Conservation (phyloP, 495 filamentous ascomycete genomes). For the Staphylotrichum longicolle region DNA sequence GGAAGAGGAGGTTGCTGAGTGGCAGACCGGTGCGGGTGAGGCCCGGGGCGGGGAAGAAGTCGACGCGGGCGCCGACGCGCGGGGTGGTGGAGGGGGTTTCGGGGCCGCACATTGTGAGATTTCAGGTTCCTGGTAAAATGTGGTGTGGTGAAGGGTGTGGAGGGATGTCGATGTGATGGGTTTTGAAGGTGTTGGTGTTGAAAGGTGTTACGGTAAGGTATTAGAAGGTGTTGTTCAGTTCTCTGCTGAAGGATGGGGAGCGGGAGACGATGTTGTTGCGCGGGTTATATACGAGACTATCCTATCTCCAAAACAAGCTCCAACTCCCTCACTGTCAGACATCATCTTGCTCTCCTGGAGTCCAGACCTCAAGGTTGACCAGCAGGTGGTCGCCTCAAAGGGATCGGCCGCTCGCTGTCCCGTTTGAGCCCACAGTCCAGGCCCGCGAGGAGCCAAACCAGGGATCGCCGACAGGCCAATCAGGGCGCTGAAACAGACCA, state of each 20-base stretch:
- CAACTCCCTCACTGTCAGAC: too few relatives aligned
- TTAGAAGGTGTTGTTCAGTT: too few relatives aligned
- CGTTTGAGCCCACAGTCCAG: constrained; percentile 9
- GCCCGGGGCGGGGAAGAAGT: constrained; percentile 25
- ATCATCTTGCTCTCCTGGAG: neutral
- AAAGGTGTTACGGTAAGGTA: too few relatives aligned
- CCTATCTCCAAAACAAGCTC: too few relatives aligned
- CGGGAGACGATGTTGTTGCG: too few relatives aligned
- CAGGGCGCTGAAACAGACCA: constrained; percentile 16
- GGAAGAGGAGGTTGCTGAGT: constrained; percentile 36
- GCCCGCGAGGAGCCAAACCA: neutral
- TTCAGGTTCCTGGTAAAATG: neutral
- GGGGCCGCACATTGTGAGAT: constrained; percentile 33
- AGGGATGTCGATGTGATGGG: too few relatives aligned
- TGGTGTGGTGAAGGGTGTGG: too few relatives aligned
- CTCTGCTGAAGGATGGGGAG: too few relatives aligned
- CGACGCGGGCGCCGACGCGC: constrained; percentile 32
- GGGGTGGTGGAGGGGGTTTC: constrained; percentile 29
- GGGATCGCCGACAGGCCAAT: constrained; percentile 10
- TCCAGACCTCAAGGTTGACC: neutral
- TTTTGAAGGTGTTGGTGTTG: too few relatives aligned
- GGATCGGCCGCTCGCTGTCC: constrained; percentile 1
- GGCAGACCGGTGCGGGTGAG: neutral
- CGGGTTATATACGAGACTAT: too few relatives aligned
- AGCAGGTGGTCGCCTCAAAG: neutral